Base-by-base conservation (phyloP, 208 protist species). In the Wallacemonas rigidus region DNA sequence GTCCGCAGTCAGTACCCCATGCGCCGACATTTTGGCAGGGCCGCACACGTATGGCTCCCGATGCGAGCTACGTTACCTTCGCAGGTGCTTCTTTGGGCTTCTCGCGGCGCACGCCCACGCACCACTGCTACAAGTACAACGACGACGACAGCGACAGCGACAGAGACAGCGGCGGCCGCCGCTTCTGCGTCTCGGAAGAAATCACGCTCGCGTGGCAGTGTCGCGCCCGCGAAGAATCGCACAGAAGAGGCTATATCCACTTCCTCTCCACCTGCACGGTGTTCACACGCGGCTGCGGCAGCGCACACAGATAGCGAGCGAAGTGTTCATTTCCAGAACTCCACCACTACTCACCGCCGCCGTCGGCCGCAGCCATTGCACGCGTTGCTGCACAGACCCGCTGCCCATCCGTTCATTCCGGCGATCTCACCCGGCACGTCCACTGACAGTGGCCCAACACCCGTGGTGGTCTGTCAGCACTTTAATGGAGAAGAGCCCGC, bases 281-380 rank as follows among this genome's bases (percentile, higher is more conserved):
- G 8, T 50, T 12, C 45, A 50, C 45, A 50, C 45, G 0, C 45
- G 45, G 26, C 26, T 26, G 26, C 26, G 26, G 26, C 26, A 26
- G 26, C 6, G 8, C 45, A 50, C 8, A 50, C 45, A 50, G 8
- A 50, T 12, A 50, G 45, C 76, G 75, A 53, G 26, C 65, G 4
- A 38, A 48, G 0, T 12, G 12, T 12, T 6, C 45, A 50, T 12
- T 6, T 50, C 45, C 45, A 50, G 8, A 50, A 50, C 45, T 6
- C 6, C 8, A 0, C 6, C 45, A 50, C 45, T 0, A 50, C 45
- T 12, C 45, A 12, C 45, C 45, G 12, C 45, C 0, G 45, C 45
- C 8, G 8, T 6, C 8, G 45, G 45, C 45, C 45, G 45, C 45
- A 50, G 45, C 45, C 45, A 12, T 12, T 50, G 1, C 45, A 50